These are phyloP conservation scores for Xylaria sp. DNA, from an alignment of 2,329 filamentous ascomycete genomes.

Conservation along the genomic window DNA sequence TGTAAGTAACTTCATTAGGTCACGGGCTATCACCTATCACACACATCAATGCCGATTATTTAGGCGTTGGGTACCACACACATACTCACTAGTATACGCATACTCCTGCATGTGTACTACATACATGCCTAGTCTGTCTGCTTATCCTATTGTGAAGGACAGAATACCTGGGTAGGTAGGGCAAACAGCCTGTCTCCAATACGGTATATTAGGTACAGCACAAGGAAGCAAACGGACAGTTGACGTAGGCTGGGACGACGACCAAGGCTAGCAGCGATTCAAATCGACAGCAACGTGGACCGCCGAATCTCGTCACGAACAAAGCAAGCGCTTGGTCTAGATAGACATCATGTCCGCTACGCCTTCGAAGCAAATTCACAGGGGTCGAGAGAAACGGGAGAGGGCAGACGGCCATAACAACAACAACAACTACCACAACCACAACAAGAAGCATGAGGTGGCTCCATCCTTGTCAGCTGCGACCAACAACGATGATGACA, in stretches of 20 bases:
- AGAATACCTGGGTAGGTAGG: too few species aligned
- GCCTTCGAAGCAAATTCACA: constrained; percentile 8
- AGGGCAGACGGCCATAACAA: background rate
- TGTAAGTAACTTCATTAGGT: background rate
- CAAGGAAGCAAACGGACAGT: too few species aligned
- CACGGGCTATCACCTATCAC: background rate
- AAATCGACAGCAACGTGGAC: background rate
- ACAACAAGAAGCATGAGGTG: constrained; percentile 12
- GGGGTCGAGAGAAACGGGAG: background rate
- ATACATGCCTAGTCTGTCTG: background rate
- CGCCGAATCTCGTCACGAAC: background rate
- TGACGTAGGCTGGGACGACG: background rate
- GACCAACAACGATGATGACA: background rate
- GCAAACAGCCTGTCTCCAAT: background rate
- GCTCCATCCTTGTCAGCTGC: constrained; percentile 46
- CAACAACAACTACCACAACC: background rate
- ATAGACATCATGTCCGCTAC: constrained; percentile 11
- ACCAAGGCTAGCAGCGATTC: background rate
- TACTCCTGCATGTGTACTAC: too few species aligned
- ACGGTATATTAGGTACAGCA: background rate
- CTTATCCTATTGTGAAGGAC: background rate
- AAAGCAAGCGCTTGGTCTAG: background rate
- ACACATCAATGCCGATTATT: background rate
- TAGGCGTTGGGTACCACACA: background rate
- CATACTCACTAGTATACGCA: too few species aligned